Evolutionary conservation across 2,329 filamentous ascomycete species (phyloP), one percentile per base, ranked within the genome.

Genomic region (Beauveria brongniartii): DNA sequence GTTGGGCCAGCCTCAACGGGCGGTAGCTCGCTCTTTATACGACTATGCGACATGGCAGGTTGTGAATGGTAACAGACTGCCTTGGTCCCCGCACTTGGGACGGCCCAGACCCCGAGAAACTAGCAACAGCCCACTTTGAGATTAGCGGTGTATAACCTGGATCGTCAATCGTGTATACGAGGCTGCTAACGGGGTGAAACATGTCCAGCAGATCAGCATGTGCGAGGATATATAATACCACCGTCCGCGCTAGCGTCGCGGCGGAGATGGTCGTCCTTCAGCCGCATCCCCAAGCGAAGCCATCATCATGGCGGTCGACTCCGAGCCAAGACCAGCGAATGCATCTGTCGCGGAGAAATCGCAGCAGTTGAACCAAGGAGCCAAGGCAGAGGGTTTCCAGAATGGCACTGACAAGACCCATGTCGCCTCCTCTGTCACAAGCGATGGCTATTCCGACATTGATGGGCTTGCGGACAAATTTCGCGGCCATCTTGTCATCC

Each of bases 101-200:
- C 28, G 57, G 57, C 52, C 56, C 24, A 59, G 57, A 47, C 57
- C 47, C 37, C 44, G 56, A 34, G 20, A 59, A 24, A 47, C 37
- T 26, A 40, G 57, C 57, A 54, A 52, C 56, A 59, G 48, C 57
- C 57, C 57, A 59, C 57, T 59, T 54, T 59, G 57, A 26, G 57
- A 59, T 59, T 40, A 40, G 57, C 57, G 57, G 57, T 59, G 57
- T 53, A 59, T 59, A 34, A 22, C 24, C 50, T 30, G 57, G 46
- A 37, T 37, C 28, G 47, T 44, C n/a, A 8, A 52, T 20, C 16
- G 24, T 6, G 26, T n/a, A n/a, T 9, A 16, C 46, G 16, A 12
- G 47, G 40, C 40, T 24, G 48, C 20, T 5, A n/a, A 46, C 22
- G 26, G 55, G 30, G 52, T 24, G 30, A 30, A 43, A 28, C 22